Evolutionary conservation across 345 rosid genomes (phyloP), one percentile per base, ranked within the genome.

Genomic region (Leavenworthia alabamica): DNA sequence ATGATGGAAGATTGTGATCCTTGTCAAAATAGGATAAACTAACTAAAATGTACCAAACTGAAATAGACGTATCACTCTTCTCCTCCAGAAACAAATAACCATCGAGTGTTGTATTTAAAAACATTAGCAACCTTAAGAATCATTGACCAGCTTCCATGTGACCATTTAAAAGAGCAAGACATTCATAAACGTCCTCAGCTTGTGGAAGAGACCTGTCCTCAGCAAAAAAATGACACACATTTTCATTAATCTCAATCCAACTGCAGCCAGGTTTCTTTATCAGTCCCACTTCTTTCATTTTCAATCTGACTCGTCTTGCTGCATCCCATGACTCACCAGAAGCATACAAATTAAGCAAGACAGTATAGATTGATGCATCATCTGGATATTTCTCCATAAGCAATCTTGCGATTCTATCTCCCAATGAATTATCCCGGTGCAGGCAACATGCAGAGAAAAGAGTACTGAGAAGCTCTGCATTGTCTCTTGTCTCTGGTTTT

Each of bases 21-120:
- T 82, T 54, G 71, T 83, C 74, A 89, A 92, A 84, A 95, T 92
- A 81, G 80, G 62, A 81, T 64, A 70, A 82, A 78, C 86, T 82
- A 81, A 75, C 27, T 77, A 70, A 71, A 75, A 9, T 81, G 78
- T 44, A 67, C 76, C 75, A 56, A 76, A 70, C 55, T 61, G 68
- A 57, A 76, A 17, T 35, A 71, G n/a, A n/a, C n/a, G n/a, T n/a
- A n/a, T n/a, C n/a, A n/a, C n/a, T n/a, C n/a, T n/a, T n/a, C n/a
- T n/a, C n/a, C n/a, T n/a, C n/a, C n/a, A n/a, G n/a, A n/a, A n/a
- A n/a, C n/a, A n/a, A n/a, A n/a, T n/a, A n/a, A n/a, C n/a, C n/a
- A n/a, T n/a, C n/a, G n/a, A n/a, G n/a, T n/a, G n/a, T n/a, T n/a
- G n/a, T n/a, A n/a, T n/a, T n/a, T n/a, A n/a, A n/a, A n/a, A n/a